Conservation (phyloP, 371 early-diverging fungal species). For the Phascolomyces articulosus region DNA sequence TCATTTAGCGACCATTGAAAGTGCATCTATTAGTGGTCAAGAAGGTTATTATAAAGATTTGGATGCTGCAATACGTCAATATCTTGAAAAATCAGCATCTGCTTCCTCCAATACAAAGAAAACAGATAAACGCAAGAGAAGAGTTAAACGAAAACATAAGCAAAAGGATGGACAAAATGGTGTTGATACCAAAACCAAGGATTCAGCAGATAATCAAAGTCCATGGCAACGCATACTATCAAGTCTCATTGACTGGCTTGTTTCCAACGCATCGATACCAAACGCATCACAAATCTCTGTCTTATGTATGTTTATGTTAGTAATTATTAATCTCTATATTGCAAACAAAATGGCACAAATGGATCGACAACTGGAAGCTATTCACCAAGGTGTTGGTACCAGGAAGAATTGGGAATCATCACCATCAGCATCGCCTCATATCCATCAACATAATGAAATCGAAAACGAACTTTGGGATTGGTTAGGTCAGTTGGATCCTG, state of each 20-base stretch:
- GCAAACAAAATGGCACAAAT: conserved; percentile 43
- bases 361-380: conserved; percentile 28
- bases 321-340: conserved; percentile 38
- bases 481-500: conserved; percentile 30
- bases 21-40: conserved; percentile 71
- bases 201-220: neutral
- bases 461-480: conserved; percentile 36
- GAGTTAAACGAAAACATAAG: conserved; percentile 16
- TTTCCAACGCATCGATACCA: conserved; percentile 19
- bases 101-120: neutral
- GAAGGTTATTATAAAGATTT: conserved; percentile 58
- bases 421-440: neutral
- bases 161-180: conserved; percentile 6
- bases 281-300: conserved; percentile 31
- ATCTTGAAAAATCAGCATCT: neutral
- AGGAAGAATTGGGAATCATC: neutral
- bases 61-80: conserved; percentile 44
- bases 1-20: conserved; percentile 62
- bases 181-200: neutral
- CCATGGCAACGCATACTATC: neutral
- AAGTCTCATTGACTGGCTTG: conserved; percentile 10
- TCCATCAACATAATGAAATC: neutral
- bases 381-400: conserved; percentile 6
- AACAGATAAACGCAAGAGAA: conserved; percentile 8
- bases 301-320: conserved; percentile 39